Evolutionary conservation across 305 asterid species (phyloP).

Genomic region (Fraxinus angustifolia): DNA sequence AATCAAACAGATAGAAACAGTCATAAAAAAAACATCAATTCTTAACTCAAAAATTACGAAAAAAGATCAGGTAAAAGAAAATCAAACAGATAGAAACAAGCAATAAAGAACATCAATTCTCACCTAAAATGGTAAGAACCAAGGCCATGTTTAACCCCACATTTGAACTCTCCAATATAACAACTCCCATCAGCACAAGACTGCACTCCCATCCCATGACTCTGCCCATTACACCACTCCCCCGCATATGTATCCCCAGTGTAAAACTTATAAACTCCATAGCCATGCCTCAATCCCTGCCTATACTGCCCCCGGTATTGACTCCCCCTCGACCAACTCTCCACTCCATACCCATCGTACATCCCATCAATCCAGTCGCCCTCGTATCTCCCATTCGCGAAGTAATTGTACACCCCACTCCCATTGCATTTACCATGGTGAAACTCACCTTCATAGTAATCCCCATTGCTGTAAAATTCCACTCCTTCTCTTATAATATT

Average conservation of each 20-base stretch:
- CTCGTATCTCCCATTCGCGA: conserved; percentile 48
- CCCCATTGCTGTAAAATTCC: conserved; percentile 46
- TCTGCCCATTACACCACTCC: conserved; percentile 51
- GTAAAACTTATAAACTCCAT: conserved; percentile 44
- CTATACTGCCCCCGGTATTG: conserved; percentile 48
- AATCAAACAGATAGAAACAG: neutral
- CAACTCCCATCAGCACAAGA: conserved; percentile 49
- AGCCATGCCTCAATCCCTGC: conserved; percentile 53
- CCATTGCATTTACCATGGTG: conserved; percentile 53
- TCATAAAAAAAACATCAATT: neutral
- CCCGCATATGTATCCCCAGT: conserved; percentile 47
- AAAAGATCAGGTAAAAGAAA: neutral
- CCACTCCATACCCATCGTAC: conserved; percentile 50
- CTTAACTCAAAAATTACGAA: neutral
- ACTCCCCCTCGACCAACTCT: conserved; percentile 51
- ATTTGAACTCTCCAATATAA: conserved; percentile 45
- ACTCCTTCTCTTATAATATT: conserved; percentile 36
- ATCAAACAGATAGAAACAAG: neutral
- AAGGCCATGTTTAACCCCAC: conserved; percentile 54
- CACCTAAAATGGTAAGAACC: conserved; percentile 51
- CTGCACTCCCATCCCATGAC: conserved; percentile 46
- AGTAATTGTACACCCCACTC: conserved; percentile 50
- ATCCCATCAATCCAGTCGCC: conserved; percentile 54
- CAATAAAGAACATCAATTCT: conserved; percentile 11
- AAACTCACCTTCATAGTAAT: conserved; percentile 56